Conservation (phyloP, 2,329 filamentous ascomycete species). For the Stagonosporopsis tanaceti region DNA sequence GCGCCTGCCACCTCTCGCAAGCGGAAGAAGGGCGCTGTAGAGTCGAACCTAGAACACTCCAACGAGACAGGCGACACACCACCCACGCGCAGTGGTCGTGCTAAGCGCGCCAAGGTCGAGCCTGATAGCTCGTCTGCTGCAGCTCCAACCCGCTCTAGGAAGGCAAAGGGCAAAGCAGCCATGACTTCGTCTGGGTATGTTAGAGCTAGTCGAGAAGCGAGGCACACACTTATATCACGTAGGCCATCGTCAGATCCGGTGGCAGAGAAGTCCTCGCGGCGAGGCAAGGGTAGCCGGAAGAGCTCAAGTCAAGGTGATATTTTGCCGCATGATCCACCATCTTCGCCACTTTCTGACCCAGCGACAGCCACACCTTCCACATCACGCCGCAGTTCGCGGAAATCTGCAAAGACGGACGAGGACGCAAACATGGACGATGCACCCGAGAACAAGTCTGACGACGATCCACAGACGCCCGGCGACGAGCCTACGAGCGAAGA, state of each 20-base stretch:
- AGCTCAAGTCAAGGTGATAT: slow-evolving; percentile 65
- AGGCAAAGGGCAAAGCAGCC: slow-evolving; percentile 66
- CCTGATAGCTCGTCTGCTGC: slow-evolving; percentile 55
- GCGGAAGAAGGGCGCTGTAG: slow-evolving; percentile 71
- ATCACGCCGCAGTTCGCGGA: slow-evolving; percentile 45
- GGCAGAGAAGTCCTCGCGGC: slow-evolving; percentile 71
- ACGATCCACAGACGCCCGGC: slow-evolving; percentile 46
- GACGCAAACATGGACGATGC: slow-evolving; percentile 77
- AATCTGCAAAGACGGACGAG: slow-evolving; percentile 59
- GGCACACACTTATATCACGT: slow-evolving; percentile 33
- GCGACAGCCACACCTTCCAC: slow-evolving; percentile 38
- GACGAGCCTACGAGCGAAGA: slow-evolving; percentile 56
- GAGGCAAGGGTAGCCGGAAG: slow-evolving; percentile 79
- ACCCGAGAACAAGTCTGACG: slow-evolving; percentile 67
- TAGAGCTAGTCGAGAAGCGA: not conserved
- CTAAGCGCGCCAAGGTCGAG: slow-evolving; percentile 71
- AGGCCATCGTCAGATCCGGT: slow-evolving; percentile 71
- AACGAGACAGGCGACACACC: slow-evolving; percentile 48
- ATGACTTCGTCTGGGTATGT: slow-evolving; percentile 78
- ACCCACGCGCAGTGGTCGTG: slow-evolving; percentile 46
- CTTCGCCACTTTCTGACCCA: slow-evolving; percentile 37
- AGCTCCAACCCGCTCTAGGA: slow-evolving; percentile 56
- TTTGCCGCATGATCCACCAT: slow-evolving; percentile 24
- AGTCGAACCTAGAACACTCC: slow-evolving; percentile 57
- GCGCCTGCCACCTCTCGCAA: slow-evolving; percentile 69